Evolutionary conservation across 163 green algal species (phyloP), one percentile per base, ranked within the genome.

Genomic region (Scenedesmus sp.): DNA sequence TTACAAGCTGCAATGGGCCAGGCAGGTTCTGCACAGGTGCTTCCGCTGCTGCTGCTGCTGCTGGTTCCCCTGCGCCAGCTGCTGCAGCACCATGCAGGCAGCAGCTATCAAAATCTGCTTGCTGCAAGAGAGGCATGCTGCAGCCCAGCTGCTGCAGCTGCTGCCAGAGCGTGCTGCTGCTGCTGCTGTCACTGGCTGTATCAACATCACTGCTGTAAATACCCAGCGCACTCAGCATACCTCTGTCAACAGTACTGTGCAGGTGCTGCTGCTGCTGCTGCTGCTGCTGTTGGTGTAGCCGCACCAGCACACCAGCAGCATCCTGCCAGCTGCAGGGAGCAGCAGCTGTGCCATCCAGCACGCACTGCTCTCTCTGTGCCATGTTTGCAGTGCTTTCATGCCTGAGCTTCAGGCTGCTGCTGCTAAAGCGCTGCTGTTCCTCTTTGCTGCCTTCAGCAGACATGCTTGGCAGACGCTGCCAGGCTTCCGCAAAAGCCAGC

Each of bases 101-200:
- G 70, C 23, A 79, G 70, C 70, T 52, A 23, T 52, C 4, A 3
- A 79, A 6, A 23, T 79, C 70, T 79, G 70, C 20, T 52, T 23
- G 70, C 70, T 84, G 76, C 34, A 84, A 34, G 7, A 59, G 26
- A 84, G 84, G 12, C 60, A 89, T 34, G 10, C 16, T 74, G 85
- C 86, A 90, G 86, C 86, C 66, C 18, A 90, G 54, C 86, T 90
- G 66, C 86, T 90, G 66, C 86, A 90, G 86, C 66, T 70, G 86
- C 52, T 73, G 66, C 86, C 84, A 12, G 18, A 84, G 54, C 52
- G 34, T 52, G 52, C n/a, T 34, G 26, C 66, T 84, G 86, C 55
- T 81, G 23, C 5, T 90, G 18, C 67, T 67, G 34, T 0, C 54
- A 15, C 54, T 55, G 73, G 67, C 67, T 67, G 67, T n/a, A 10